Evolutionary conservation across 2,329 filamentous ascomycete genomes (phyloP).

Genomic region (Drechslerella coelobrocha): DNA sequence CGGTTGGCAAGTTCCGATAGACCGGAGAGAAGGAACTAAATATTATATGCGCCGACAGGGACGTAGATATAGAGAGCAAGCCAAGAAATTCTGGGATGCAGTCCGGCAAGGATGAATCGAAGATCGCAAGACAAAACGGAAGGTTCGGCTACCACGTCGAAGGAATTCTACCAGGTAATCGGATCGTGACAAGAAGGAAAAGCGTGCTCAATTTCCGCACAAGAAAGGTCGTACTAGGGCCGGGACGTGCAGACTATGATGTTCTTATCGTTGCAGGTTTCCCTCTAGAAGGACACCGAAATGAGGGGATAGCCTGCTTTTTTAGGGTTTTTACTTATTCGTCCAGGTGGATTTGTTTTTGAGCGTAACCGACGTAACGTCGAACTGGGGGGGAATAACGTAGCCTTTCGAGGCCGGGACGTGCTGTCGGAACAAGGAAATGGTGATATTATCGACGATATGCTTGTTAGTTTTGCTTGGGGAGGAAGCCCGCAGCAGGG

Average conservation of each 20-base stretch:
- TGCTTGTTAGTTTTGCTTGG: constrained; percentile 46
- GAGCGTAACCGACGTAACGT: constrained; percentile 49
- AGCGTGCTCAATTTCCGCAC: constrained; percentile 47
- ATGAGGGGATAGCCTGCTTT: constrained; percentile 36
- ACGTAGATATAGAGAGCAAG: constrained; percentile 42
- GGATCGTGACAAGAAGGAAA: constrained; percentile 42
- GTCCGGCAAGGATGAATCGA: constrained; percentile 43
- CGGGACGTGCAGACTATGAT: constrained; percentile 41
- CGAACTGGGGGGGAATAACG: constrained; percentile 16
- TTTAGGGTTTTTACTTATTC: constrained; percentile 23
- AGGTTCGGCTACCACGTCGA: constrained; percentile 46
- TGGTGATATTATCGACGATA: constrained; percentile 41
- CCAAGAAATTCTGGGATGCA: constrained; percentile 41
- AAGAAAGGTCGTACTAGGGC: constrained; percentile 41
- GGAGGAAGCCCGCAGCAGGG: constrained; percentile 49
- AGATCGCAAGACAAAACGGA: constrained; percentile 49
- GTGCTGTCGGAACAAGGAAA: constrained; percentile 46
- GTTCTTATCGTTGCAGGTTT: constrained; percentile 42
- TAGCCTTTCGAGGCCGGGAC: constrained; percentile 22
- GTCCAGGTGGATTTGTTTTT: constrained; percentile 27
- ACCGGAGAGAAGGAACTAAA: constrained; percentile 30
- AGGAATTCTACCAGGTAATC: constrained; percentile 51
- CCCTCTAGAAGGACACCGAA: constrained; percentile 35
- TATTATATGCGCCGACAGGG: constrained; percentile 39
- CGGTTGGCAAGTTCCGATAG: constrained; percentile 48